A percentile compares a stretch with the other conserved stretches of the same genome.
Evolutionary conservation across 495 filamentous ascomycete species (phyloP).

Genomic region (Thozetella sp.): DNA sequence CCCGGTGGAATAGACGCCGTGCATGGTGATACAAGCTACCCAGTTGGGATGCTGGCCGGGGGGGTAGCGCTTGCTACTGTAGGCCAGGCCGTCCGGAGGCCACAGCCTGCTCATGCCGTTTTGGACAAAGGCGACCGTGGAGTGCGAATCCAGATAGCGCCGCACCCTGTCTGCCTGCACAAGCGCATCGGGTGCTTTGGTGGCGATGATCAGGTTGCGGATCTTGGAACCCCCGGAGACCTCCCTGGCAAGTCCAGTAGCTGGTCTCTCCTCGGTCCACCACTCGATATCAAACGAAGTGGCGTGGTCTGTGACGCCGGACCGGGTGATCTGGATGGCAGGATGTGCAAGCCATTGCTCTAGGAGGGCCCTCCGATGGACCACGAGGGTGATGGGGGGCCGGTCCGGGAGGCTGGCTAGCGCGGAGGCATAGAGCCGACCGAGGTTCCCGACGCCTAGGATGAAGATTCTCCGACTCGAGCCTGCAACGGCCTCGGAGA

Average conservation of each 20-base stretch:
- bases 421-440: conserved; percentile 40
- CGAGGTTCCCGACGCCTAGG: conserved; percentile 59
- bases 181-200: conserved; percentile 65
- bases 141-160: conserved; percentile 60
- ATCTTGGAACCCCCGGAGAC: conserved; percentile 45
- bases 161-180: conserved; percentile 59
- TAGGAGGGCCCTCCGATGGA: conserved; percentile 37
- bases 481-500: too few relatives aligned
- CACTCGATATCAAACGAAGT: conserved; percentile 55
- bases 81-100: conserved; percentile 58
- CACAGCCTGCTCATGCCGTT: conserved; percentile 77
- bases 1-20: conserved; percentile 62
- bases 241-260: conserved; percentile 18
- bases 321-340: conserved; percentile 31
- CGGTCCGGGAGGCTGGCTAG: conserved; percentile 26
- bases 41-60: conserved; percentile 62
- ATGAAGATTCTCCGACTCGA: conserved; percentile 31
- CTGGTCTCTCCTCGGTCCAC: conserved; percentile 33
- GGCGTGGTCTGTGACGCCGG: conserved; percentile 29
- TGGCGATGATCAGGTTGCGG: conserved; percentile 71
- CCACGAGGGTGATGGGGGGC: conserved; percentile 47
- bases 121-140: conserved; percentile 76
- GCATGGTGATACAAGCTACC: conserved; percentile 66
- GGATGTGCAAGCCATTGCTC: conserved; percentile 35
- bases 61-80: conserved; percentile 21